Evolutionary conservation across 169 alveolate species (phyloP).

Genomic region (Cryptosporidium ubiquitum): DNA sequence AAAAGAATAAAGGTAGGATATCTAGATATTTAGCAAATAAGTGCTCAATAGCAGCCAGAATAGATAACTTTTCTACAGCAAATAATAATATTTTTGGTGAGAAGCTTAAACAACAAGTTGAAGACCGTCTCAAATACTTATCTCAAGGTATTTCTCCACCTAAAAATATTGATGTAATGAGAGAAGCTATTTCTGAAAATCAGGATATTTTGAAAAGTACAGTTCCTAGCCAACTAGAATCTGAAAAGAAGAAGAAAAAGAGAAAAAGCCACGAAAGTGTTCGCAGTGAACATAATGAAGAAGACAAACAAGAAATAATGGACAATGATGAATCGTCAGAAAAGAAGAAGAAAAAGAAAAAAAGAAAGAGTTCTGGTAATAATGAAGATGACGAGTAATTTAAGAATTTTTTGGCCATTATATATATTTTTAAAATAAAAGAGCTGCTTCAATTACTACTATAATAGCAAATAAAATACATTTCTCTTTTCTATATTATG

Average conservation of each 20-base stretch:
- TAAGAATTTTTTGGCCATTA: neutral
- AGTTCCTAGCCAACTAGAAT: conserved; percentile 67
- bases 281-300: neutral
- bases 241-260: conserved; percentile 74
- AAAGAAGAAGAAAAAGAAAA: conserved; percentile 12
- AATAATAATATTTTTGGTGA: conserved; percentile 91
- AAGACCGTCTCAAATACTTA: conserved; percentile 93
- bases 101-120: conserved; percentile 92
- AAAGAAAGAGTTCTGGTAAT: neutral
- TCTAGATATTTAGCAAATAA: conserved; percentile 97
- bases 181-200: conserved; percentile 80
- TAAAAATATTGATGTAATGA: conserved; percentile 89
- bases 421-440: conserved; percentile 5
- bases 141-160: conserved; percentile 85
- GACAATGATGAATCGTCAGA: neutral
- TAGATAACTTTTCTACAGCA: conserved; percentile 90
- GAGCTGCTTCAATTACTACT: conserved; percentile 6
- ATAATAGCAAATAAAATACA: neutral
- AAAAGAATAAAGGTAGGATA: conserved; percentile 94
- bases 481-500: neutral
- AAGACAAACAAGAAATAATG: neutral
- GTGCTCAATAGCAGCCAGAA: conserved; percentile 97
- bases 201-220: conserved; percentile 68
- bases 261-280: conserved; percentile 61
- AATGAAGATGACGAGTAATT: neutral